These are phyloP conservation scores for Cladorrhinum sp. DNA, from an alignment of 2,329 filamentous ascomycete species.

Conservation along the genomic window DNA sequence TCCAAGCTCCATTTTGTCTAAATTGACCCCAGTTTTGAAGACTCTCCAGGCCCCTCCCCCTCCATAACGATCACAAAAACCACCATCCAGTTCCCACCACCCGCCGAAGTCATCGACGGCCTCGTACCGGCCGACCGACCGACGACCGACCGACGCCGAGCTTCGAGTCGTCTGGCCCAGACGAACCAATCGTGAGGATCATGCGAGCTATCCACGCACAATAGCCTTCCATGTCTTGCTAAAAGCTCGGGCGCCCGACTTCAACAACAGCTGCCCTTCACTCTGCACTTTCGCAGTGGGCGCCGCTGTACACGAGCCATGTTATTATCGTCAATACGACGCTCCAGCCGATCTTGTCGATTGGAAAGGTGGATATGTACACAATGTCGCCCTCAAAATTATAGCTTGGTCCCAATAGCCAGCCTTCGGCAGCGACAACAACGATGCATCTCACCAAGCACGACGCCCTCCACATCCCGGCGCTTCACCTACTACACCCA, in stretches of 20 bases:
- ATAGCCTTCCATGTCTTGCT: background rate
- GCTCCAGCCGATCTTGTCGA: constrained; percentile 9
- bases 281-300: background rate
- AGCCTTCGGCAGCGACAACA: too few relatives aligned
- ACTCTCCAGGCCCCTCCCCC: background rate
- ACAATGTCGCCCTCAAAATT: constrained; percentile 49
- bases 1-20: background rate
- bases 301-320: constrained; percentile 9
- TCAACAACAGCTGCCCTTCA: background rate
- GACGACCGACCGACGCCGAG: background rate
- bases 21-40: background rate
- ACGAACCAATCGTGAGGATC: background rate
- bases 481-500: constrained; percentile 20
- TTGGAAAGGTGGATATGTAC: constrained; percentile 60
- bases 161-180: background rate
- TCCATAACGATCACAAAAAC: background rate
- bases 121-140: background rate
- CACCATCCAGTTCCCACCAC: background rate
- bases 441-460: constrained; percentile 20
- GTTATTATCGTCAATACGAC: constrained; percentile 12
- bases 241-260: background rate
- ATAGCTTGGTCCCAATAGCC: constrained; percentile 9
- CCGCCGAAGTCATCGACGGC: background rate
- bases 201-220: background rate
- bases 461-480: constrained; percentile 2